A percentile compares a stretch with the other conserved stretches of the same genome.
These are phyloP conservation scores for Penicillium goetzii DNA, from an alignment of 495 filamentous ascomycete species.

Conservation along the genomic window DNA sequence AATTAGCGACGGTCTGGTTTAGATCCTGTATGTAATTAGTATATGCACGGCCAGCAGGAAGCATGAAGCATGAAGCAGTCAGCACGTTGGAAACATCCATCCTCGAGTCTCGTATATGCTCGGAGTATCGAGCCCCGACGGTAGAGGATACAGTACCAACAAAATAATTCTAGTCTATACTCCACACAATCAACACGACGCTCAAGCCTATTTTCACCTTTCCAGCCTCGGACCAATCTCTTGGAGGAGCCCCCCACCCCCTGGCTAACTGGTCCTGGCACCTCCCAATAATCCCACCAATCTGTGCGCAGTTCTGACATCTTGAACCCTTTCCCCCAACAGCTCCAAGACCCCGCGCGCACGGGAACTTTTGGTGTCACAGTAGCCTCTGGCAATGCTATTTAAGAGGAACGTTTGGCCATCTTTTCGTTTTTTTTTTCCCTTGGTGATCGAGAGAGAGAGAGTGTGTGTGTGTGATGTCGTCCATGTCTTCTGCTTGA, in stretches of 20 bases:
- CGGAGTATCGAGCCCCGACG: constrained; percentile 3
- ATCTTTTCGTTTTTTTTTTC: background rate
- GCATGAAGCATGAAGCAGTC: background rate
- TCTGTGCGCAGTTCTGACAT: constrained; percentile 11
- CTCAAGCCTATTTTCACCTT: background rate
- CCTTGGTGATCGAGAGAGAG: background rate
- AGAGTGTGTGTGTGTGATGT: too few relatives aligned
- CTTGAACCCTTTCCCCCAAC: background rate
- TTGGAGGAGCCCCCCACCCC: constrained; percentile 19
- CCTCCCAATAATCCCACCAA: constrained; percentile 30
- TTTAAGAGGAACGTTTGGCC: constrained; percentile 11
- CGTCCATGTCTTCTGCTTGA: background rate
- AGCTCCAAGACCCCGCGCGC: constrained; percentile 16
- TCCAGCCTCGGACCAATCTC: background rate
- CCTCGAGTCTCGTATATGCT: constrained; percentile 3
- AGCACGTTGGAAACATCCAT: background rate
- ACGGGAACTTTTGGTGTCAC: constrained; percentile 19
- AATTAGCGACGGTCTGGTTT: background rate
- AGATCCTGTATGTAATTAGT: background rate
- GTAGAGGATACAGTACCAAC: too few relatives aligned
- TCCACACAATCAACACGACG: background rate
- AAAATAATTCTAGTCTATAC: too few relatives aligned
- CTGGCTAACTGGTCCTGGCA: constrained; percentile 7
- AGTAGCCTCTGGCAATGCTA: constrained; percentile 3
- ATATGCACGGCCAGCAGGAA: background rate